These are phyloP conservation scores for Boehmeria nivea DNA, from an alignment of 306 rosid species.

Conservation along the genomic window DNA sequence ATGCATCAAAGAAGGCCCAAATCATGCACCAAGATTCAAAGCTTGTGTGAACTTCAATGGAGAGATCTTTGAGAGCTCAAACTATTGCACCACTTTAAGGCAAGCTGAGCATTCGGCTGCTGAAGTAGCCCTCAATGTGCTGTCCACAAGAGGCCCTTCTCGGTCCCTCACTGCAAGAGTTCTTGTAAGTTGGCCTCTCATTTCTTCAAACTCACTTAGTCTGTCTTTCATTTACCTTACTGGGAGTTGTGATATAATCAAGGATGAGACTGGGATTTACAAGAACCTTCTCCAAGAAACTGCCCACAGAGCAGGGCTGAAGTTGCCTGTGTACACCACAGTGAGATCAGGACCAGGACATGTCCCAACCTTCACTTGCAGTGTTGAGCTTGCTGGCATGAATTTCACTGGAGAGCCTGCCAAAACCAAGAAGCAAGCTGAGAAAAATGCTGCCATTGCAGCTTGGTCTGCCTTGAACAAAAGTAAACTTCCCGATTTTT, in stretches of 20 bases:
- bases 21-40: constrained; percentile 35
- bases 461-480: constrained; percentile 30
- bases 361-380: constrained; percentile 24
- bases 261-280: constrained; percentile 32
- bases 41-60: constrained; percentile 29
- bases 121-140: constrained; percentile 27
- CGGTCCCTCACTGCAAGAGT: constrained; percentile 29
- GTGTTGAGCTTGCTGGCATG: constrained; percentile 26
- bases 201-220: too few species aligned
- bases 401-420: constrained; percentile 23
- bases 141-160: constrained; percentile 33
- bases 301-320: constrained; percentile 26
- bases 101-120: constrained; percentile 34
- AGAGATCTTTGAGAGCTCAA: constrained; percentile 27
- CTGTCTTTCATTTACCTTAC: background rate
- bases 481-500: constrained; percentile 1
- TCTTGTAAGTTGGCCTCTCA: too few species aligned
- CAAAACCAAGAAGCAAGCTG: constrained; percentile 33
- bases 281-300: constrained; percentile 30
- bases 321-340: constrained; percentile 26
- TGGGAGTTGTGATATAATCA: too few species aligned
- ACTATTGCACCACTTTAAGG: constrained; percentile 23
- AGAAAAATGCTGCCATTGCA: constrained; percentile 32
- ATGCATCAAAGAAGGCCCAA: constrained; percentile 29
- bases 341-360: constrained; percentile 29